A percentile compares a stretch with the other conserved stretches of the same genome.
Evolutionary conservation across 2,329 filamentous ascomycete genomes (phyloP).

Genomic region (Calonectria ilicicola): DNA sequence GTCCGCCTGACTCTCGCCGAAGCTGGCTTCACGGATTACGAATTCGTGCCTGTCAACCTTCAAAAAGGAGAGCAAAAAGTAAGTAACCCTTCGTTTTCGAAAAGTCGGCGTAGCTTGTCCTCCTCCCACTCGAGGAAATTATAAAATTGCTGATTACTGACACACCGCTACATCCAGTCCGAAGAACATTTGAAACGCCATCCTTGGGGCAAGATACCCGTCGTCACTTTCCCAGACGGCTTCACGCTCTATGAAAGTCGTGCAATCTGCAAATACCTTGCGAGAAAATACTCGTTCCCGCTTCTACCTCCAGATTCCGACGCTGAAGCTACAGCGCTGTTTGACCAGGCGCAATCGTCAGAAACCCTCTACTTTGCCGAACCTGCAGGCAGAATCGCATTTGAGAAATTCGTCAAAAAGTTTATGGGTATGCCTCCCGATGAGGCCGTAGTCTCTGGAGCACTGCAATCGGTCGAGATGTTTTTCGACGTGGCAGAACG

Average conservation of each 20-base stretch:
- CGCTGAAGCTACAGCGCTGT: slow-evolving; percentile 53
- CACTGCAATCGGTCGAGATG: slow-evolving; percentile 50
- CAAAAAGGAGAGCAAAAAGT: slow-evolving; percentile 57
- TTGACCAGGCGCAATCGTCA: slow-evolving; percentile 56
- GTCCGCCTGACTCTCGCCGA: slow-evolving; percentile 57
- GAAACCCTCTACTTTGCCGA: slow-evolving; percentile 59
- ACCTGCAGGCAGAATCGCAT: slow-evolving; percentile 55
- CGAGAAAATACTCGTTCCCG: slow-evolving; percentile 58
- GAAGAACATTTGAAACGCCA: slow-evolving; percentile 52
- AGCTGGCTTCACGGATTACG: slow-evolving; percentile 56
- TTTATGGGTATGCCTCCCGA: slow-evolving; percentile 56
- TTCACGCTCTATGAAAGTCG: slow-evolving; percentile 61
- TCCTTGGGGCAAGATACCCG: slow-evolving; percentile 57
- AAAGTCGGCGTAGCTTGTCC: not conserved
- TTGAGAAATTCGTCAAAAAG: slow-evolving; percentile 59
- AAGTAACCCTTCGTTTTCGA: slow-evolving; percentile 25
- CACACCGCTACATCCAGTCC: slow-evolving; percentile 46
- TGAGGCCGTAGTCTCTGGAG: slow-evolving; percentile 53
- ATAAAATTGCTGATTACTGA: too few species aligned
- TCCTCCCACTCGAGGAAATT: not conserved
- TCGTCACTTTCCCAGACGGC: slow-evolving; percentile 51
- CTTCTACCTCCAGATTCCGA: slow-evolving; percentile 54
- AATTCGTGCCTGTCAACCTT: slow-evolving; percentile 52
- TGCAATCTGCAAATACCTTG: slow-evolving; percentile 60
- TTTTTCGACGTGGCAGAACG: slow-evolving; percentile 58